Base-by-base conservation (phyloP, 176 grass and related monocot species). In the Aegilops bicornis region DNA sequence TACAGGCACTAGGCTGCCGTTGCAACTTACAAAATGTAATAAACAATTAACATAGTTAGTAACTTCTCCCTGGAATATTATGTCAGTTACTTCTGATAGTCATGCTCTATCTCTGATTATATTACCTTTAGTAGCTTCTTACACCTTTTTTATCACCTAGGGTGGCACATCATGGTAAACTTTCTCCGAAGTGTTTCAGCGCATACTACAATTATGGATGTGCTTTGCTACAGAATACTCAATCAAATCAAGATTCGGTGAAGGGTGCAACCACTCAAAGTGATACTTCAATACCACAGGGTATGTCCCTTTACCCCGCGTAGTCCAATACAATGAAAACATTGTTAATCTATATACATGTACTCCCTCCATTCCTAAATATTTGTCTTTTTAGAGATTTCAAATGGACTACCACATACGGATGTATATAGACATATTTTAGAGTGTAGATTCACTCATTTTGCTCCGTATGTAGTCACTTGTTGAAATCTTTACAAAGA, bases 171-270 rank as follows among this genome's bases (percentile, higher is more conserved):
- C 68, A 91, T 83, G 96, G 96, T 64, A 94, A 98, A 69, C 90
- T 98, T 67, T 88, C 93, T 62, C 87, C 81, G 15, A 92, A 94
- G 85, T 98, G 97, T 90, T 80, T 61, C 25, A 92, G 83, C 71
- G 76, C 97, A 15, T 98, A 96, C n/a, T 98, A 91, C 88, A 98
- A 94, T 24, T 96, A 96, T n/a, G 97, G 97, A 58, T 89, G 72
- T 24, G 94, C 97, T 27, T 79, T 96, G 47, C 88, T 98, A 20
- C 89, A 84, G 65, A 98, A 94, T 83, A 87, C 92, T 68, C 90
- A 98, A 33, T 74, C 84, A 32, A 82, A 71, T 76, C 22, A 16
- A 30, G 90, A 92, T 40, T 86, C 89, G 58, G 54, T 45, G 22
- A 89, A 87, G 86, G 89, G 89, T 84, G 72, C 91, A 66, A 59